Evolutionary conservation across 2,329 filamentous ascomycete species (phyloP), one percentile per base, ranked within the genome.

Genomic region (Fusarium pseudocircinatum): DNA sequence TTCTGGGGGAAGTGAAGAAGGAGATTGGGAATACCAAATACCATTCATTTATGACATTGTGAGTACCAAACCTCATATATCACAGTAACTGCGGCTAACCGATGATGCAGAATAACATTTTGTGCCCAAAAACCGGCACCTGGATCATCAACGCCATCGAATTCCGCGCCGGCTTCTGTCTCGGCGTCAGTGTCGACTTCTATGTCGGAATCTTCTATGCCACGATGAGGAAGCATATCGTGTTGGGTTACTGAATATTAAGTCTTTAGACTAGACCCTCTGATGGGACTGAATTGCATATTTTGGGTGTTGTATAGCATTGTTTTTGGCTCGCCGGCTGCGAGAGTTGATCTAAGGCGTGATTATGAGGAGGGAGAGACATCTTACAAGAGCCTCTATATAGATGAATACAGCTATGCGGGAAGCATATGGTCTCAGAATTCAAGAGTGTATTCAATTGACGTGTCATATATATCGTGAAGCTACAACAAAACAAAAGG

Each of bases 41-140:
- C 36, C 74, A 76, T 59, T 76, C 74, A 24, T 76, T 72, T 56
- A 76, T 76, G 74, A 76, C 74, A 22, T 60, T 76, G 74, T 77
- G 36, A 72, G 74, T 70, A 50, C 40, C 2, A 56, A 42, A 20
- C n/a, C 7, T 14, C n/a, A n/a, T n/a, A n/a, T n/a, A n/a, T n/a
- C n/a, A n/a, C n/a, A n/a, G n/a, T n/a, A n/a, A n/a, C n/a, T n/a
- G n/a, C n/a, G n/a, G n/a, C n/a, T n/a, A n/a, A n/a, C n/a, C n/a
- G n/a, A n/a, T n/a, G n/a, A n/a, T n/a, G 4, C 10, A 75, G 73
- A 57, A 70, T 75, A 50, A 75, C 73, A 0, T 16, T 75, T 24
- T 72, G 34, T 43, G 73, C 70, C 6, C 73, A 74, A 57, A 75
- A 75, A 39, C 73, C 73, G 14, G 56, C 50, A 28, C 53, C 64